Evolutionary conservation across 2,329 filamentous ascomycete species (phyloP), one percentile per base, ranked within the genome.

Genomic region (Dactylonectria macrodidyma): DNA sequence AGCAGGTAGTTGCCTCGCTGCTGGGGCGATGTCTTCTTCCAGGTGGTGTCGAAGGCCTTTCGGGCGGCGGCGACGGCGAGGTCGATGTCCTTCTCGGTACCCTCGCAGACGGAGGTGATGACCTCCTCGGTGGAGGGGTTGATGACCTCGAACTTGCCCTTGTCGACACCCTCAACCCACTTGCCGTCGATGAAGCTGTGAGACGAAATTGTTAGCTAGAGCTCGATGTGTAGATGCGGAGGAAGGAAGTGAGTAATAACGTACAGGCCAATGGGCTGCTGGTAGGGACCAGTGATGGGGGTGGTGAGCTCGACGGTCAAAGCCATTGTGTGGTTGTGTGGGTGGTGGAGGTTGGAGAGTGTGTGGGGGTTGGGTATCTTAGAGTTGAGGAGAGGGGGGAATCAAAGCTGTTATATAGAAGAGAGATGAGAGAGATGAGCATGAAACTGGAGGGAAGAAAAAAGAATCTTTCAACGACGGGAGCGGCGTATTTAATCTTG

Each of bases 61-160:
- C 95, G 93, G 73, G 95, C 95, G 60, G 94, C 95, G 65, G 89
- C 85, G 71, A 98, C 95, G 71, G 95, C 95, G 67, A 95, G 84
- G 81, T 91, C 90, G 81, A 91, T 85, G 84, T 96, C 94, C 87
- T 97, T 95, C 87, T 97, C 94, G 72, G 92, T 93, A 79, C 92
- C 95, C 85, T 97, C 95, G 80, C 90, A 85, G 76, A 97, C 93
- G 62, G 91, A 91, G 86, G 87, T 89, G 85, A 97, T 97, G 78
- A 94, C 90, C 83, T 95, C 91, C 83, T 97, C 95, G 73, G 90
- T 94, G 72, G 92, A 79, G 67, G 95, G 95, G 89, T 97, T 97
- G 87, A 96, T 92, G 82, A 95, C 93, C 84, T 97, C 94, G 79
- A 97, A 96, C 74, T 92, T 95, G 89, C 94, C 92, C 85, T 95